Conservation (phyloP, 768 basidiomycete genomes). For the Trametopsis cervina region DNA sequence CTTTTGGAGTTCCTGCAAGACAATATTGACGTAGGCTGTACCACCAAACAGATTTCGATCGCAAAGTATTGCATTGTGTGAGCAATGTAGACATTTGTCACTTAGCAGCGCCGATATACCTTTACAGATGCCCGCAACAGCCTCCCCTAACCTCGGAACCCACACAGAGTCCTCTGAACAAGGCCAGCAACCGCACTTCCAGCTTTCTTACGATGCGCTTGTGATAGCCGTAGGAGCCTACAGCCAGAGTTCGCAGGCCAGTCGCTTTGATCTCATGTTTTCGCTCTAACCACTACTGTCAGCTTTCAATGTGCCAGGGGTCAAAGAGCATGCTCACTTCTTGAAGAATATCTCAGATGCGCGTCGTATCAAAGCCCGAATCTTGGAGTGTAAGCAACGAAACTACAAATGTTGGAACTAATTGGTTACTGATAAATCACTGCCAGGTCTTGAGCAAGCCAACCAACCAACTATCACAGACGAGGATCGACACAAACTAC, state of each 20-base stretch:
- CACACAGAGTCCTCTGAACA: constrained; percentile 10
- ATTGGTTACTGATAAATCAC: neutral
- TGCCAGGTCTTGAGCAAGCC: constrained; percentile 74
- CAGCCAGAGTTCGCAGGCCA: constrained; percentile 58
- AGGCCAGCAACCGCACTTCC: constrained; percentile 40
- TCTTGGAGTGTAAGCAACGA: constrained; percentile 56
- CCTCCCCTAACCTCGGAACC: constrained; percentile 31
- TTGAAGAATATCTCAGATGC: constrained; percentile 77
- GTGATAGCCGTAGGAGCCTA: constrained; percentile 84
- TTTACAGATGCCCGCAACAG: constrained; percentile 56
- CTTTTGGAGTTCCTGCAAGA: neutral
- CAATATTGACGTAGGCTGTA: neutral
- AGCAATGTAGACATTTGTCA: constrained; percentile 17
- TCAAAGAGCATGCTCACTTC: constrained; percentile 78
- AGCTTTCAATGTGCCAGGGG: constrained; percentile 70
- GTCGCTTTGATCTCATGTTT: neutral
- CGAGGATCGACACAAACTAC: constrained; percentile 61
- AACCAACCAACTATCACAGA: constrained; percentile 75
- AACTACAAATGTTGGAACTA: neutral
- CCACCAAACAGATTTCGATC: constrained; percentile 54
- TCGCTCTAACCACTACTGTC: neutral
- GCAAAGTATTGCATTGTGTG: constrained; percentile 55
- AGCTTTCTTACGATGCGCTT: constrained; percentile 69
- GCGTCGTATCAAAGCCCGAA: constrained; percentile 58
- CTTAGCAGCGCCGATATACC: neutral